Evolutionary conservation across 2,329 filamentous ascomycete species (phyloP).

Genomic region (Colletotrichum karsti): DNA sequence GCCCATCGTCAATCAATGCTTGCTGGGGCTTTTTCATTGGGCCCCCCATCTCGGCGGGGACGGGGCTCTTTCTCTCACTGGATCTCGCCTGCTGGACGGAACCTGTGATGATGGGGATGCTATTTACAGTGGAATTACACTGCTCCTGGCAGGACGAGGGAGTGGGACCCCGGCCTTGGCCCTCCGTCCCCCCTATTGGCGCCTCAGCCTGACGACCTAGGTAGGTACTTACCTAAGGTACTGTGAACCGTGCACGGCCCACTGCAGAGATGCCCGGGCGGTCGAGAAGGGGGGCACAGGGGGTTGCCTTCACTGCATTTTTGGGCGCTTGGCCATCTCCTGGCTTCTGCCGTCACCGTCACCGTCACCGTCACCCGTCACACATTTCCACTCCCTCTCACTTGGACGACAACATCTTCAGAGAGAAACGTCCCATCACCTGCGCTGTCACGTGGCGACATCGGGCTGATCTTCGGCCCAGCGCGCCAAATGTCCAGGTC

Average conservation of each 20-base stretch:
- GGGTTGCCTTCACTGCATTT: conserved; percentile 22
- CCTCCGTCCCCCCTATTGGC: not conserved
- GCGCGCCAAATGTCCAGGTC: not conserved
- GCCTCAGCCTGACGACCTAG: not conserved
- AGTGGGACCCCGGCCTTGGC: not conserved
- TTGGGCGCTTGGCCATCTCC: conserved; percentile 23
- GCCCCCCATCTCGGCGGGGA: conserved; percentile 1
- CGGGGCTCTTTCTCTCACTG: conserved; percentile 9
- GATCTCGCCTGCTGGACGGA: not conserved
- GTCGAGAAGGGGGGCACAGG: conserved; percentile 4
- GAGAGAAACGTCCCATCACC: conserved; percentile 2
- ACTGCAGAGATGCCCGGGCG: conserved; percentile 4
- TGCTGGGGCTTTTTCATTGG: conserved; percentile 8
- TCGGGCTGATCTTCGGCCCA: conserved; percentile 9
- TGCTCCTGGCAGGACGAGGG: conserved; percentile 16
- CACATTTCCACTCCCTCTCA: too few species aligned
- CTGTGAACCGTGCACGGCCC: conserved; percentile 20
- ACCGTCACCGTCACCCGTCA: too few species aligned
- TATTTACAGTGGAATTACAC: conserved; percentile 22
- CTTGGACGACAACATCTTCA: too few species aligned
- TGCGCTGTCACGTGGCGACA: conserved; percentile 15
- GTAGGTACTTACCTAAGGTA: too few species aligned
- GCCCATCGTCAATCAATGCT: conserved; percentile 1
- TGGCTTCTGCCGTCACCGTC: too few species aligned
- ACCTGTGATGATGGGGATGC: conserved; percentile 13